Evolutionary conservation across 805 yeast species (phyloP), one percentile per base, ranked within the genome.

Genomic region (Myxozyma geophila): DNA sequence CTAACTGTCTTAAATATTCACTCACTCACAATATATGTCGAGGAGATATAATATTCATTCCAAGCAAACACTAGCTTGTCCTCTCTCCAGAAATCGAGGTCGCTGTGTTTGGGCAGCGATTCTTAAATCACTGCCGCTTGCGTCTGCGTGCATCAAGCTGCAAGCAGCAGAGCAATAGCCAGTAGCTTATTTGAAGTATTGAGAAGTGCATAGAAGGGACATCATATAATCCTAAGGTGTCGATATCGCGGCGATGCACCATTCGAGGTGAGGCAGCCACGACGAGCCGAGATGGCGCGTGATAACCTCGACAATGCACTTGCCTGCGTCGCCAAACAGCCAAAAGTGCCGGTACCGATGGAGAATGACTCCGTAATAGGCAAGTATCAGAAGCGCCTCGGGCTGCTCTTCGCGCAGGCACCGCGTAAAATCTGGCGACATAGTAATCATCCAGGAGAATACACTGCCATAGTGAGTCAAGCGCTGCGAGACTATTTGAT

Each of bases 321-420:
- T 46, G 33, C 50, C 50, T 3, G 50, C 50, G 33, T 46, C 50
- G 17, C 33, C 33, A 46, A 46, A 3, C 12, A 17, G 9, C 50
- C 50, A 46, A 23, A 46, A 3, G 50, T 46, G 23, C 33, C 50
- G 50, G 33, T 46, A 17, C 4, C 50, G 4, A 23, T 46, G 50
- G 15, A 46, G 33, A 46, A 46, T 46, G 33, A 46, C 50, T 46
- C 50, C 50, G 9, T 19, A 46, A 46, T 46, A 46, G 7, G 50
- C 23, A 2, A 46, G 50, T 19, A 46, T 46, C 33, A 46, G 33
- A 17, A 46, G 50, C 23, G 50, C 50, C 50, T 46, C 50, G 33
- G 50, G 50, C 50, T 19, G 23, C 17, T 46, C 50, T 19, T 19
- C 50, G 12, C 17, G 33, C 17, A 46, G 17, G 13, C 23, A 46